Percentiles rank a stretch among this genome's conserved stretches.
Conservation (phyloP, 805 yeast genomes). For the Hanseniaspora nectarophila region DNA sequence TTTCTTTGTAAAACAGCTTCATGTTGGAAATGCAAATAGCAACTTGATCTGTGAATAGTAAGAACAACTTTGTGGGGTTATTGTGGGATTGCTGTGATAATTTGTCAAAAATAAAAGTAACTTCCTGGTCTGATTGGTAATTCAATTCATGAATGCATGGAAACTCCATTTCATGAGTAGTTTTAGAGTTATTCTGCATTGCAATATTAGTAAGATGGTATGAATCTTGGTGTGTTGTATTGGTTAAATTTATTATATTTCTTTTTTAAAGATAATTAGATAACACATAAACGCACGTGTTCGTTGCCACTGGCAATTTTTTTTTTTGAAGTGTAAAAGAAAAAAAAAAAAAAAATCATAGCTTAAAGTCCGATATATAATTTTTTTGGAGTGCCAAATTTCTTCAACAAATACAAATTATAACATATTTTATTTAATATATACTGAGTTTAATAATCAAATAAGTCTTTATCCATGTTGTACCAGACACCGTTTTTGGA, state of each 20-base stretch:
- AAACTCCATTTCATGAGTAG: neutral
- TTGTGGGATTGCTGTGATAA: neutral
- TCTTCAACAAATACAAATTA: too few species aligned
- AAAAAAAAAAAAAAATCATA: neutral
- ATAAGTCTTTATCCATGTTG: conserved; percentile 29
- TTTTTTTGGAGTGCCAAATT: too few species aligned
- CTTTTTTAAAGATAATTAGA: too few species aligned
- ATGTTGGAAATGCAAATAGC: conserved; percentile 14
- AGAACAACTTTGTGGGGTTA: neutral
- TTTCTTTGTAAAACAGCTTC: conserved; percentile 6
- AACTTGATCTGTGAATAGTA: conserved; percentile 9
- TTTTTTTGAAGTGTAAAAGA: too few species aligned
- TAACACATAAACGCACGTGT: too few species aligned
- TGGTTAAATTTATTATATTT: too few species aligned
- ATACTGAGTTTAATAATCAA: conserved; percentile 28
- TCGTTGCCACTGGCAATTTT: too few species aligned
- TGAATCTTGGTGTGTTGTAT: too few species aligned
- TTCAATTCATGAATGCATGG: conserved; percentile 12
- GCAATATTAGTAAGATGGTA: neutral
- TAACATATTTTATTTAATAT: too few species aligned
- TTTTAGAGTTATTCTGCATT: neutral
- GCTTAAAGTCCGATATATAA: too few species aligned
- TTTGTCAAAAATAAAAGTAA: neutral
- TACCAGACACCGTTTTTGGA: conserved; percentile 25
- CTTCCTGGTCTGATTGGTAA: conserved; percentile 2